A percentile compares a stretch with the other conserved stretches of the same genome.
Conservation (phyloP, 2,329 filamentous ascomycete genomes). For the Rasamsonia emersonii region DNA sequence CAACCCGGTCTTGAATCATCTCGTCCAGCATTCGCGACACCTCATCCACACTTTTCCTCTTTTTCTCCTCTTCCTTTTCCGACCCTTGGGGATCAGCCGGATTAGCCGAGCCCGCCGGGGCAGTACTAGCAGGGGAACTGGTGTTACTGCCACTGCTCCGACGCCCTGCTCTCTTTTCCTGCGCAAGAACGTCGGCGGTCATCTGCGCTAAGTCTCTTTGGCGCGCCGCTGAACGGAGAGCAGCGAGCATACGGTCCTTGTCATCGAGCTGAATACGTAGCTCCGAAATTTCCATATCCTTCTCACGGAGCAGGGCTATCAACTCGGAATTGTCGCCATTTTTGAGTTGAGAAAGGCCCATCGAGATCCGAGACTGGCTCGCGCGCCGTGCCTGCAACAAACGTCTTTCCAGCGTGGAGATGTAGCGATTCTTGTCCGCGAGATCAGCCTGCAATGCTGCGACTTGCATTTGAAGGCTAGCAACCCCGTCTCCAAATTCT, state of each 20-base stretch:
- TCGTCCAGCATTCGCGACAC: constrained; percentile 91
- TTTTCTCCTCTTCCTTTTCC: constrained; percentile 39
- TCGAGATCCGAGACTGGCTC: constrained; percentile 79
- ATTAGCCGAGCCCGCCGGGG: constrained; percentile 12
- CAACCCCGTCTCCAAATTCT: constrained; percentile 78
- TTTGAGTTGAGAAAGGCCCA: constrained; percentile 55
- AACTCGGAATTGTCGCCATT: constrained; percentile 68
- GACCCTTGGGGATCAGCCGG: constrained; percentile 23
- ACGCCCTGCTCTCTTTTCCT: constrained; percentile 23
- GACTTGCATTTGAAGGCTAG: constrained; percentile 75
- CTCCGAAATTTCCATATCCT: constrained; percentile 86
- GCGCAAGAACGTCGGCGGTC: constrained; percentile 26
- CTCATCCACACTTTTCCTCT: constrained; percentile 69
- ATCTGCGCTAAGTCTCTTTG: constrained; percentile 74
- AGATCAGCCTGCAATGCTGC: constrained; percentile 89
- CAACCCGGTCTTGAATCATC: constrained; percentile 87
- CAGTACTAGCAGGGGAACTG: constrained; percentile 16
- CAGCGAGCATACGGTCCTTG: constrained; percentile 87
- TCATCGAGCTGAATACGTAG: constrained; percentile 84
- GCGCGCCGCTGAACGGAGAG: constrained; percentile 73
- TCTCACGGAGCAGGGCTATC: constrained; percentile 67
- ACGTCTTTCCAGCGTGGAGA: constrained; percentile 84
- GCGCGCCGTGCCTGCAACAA: constrained; percentile 82
- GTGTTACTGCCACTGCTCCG: constrained; percentile 23
- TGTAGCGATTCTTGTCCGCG: constrained; percentile 94